Evolutionary conservation across 108 stramenopile species (phyloP).

Genomic region (Nitzschia sp.): DNA sequence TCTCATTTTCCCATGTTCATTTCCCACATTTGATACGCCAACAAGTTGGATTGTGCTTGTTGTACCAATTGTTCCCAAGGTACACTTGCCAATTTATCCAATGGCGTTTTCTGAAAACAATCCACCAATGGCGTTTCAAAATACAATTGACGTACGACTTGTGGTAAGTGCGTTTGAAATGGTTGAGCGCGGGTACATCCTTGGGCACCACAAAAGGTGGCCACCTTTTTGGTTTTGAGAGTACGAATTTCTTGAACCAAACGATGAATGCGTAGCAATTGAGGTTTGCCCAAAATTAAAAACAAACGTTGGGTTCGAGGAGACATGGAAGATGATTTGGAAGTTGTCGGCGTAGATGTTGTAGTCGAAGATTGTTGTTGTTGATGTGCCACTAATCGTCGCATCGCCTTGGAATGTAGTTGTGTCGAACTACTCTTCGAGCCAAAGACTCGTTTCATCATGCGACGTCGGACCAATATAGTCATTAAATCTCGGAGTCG

Average conservation of each 20-base stretch:
- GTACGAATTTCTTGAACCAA: neutral
- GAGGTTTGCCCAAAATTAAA: neutral
- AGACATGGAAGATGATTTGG: neutral
- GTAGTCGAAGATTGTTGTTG: neutral
- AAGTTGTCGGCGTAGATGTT: neutral
- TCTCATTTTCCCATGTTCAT: neutral
- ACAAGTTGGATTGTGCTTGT: conserved; percentile 7
- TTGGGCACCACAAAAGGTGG: conserved; percentile 1
- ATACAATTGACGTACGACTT: conserved; percentile 9
- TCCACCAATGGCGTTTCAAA: conserved; percentile 5
- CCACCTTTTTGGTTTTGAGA: conserved; percentile 3
- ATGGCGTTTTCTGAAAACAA: neutral
- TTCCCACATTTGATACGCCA: conserved; percentile 11
- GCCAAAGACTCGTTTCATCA: neutral
- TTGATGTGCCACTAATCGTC: neutral
- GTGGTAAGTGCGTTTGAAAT: conserved; percentile 6
- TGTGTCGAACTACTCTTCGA: neutral
- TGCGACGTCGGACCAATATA: neutral
- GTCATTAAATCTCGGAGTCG: neutral
- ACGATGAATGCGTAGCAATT: neutral
- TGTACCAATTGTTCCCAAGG: neutral
- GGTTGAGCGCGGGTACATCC: neutral
- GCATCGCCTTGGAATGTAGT: neutral
- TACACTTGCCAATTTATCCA: neutral
- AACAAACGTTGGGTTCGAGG: neutral